Evolutionary conservation across 2,329 filamentous ascomycete genomes (phyloP).

Genomic region (Cadophora gregata): DNA sequence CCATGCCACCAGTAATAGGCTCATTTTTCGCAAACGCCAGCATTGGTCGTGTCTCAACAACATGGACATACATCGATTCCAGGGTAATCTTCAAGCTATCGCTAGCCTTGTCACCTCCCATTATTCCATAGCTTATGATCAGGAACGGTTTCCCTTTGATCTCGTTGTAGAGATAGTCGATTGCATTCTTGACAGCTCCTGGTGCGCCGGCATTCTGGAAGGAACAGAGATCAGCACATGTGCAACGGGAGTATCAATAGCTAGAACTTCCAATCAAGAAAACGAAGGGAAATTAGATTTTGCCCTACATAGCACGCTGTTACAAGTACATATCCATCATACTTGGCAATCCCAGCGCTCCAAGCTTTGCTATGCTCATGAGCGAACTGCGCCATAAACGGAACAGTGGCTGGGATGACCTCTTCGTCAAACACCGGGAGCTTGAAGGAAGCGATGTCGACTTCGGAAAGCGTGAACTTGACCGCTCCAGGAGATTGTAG

Average conservation of each 20-base stretch:
- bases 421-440: constrained; percentile 55
- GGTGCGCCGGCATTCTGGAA: constrained; percentile 59
- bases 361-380: constrained; percentile 53
- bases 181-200: constrained; percentile 63
- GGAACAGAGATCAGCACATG: not conserved
- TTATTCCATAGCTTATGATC: constrained; percentile 60
- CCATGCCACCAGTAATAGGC: constrained; percentile 19
- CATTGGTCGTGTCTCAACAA: constrained; percentile 44
- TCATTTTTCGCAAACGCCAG: constrained; percentile 40
- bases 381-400: constrained; percentile 46
- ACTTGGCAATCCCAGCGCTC: constrained; percentile 50
- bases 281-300: not conserved
- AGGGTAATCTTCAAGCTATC: constrained; percentile 42
- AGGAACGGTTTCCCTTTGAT: constrained; percentile 60
- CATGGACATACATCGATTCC: constrained; percentile 40
- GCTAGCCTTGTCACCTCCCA: constrained; percentile 47
- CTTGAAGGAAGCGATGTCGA: constrained; percentile 49
- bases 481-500: constrained; percentile 22
- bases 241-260: not conserved
- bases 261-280: not conserved
- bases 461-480: constrained; percentile 36
- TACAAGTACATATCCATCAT: constrained; percentile 56
- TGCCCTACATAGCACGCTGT: constrained; percentile 51
- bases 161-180: constrained; percentile 66
- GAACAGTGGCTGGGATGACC: constrained; percentile 48